Evolutionary conservation across 2,329 filamentous ascomycete genomes (phyloP).

Genomic region (Alternaria conjuncta): DNA sequence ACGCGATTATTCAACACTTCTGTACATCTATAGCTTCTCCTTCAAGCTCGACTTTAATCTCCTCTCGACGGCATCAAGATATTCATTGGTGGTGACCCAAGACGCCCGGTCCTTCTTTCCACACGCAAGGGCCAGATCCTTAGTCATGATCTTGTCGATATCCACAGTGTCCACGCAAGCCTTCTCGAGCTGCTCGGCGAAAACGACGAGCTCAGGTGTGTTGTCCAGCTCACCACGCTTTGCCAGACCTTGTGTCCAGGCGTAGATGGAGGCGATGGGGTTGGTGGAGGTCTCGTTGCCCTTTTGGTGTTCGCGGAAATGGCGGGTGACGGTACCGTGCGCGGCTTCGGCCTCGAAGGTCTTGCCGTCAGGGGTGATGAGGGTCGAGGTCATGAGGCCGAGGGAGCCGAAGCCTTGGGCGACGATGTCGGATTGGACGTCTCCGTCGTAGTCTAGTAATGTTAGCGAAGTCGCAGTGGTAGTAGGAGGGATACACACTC

Average conservation of each 20-base stretch:
- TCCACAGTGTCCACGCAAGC: slow-evolving; percentile 96
- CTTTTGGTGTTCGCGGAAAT: slow-evolving; percentile 99
- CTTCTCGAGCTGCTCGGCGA: slow-evolving; percentile 89
- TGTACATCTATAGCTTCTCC: slow-evolving; percentile 69
- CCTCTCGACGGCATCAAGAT: slow-evolving; percentile 90
- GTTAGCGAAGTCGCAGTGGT: slow-evolving; percentile 18
- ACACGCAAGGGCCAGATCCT: slow-evolving; percentile 94
- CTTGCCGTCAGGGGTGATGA: slow-evolving; percentile 95
- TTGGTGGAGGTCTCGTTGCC: slow-evolving; percentile 97
- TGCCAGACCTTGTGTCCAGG: slow-evolving; percentile 93
- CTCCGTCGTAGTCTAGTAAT: slow-evolving; percentile 88
- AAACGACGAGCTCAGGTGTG: slow-evolving; percentile 89
- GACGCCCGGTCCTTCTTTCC: slow-evolving; percentile 83
- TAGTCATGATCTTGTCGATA: slow-evolving; percentile 96
- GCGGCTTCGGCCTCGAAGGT: slow-evolving; percentile 98
- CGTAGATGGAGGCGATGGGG: slow-evolving; percentile 98
- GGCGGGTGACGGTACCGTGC: slow-evolving; percentile 96
- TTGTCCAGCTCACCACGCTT: slow-evolving; percentile 93
- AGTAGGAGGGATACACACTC: slow-evolving; percentile 62
- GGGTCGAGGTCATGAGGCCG: slow-evolving; percentile 96
- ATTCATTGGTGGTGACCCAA: slow-evolving; percentile 90
- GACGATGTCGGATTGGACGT: slow-evolving; percentile 98
- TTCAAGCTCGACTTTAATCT: slow-evolving; percentile 81
- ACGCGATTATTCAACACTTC: not conserved
- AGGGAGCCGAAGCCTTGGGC: slow-evolving; percentile 98